Conservation (phyloP, 495 filamentous ascomycete species). For the Podospora anserina region DNA sequence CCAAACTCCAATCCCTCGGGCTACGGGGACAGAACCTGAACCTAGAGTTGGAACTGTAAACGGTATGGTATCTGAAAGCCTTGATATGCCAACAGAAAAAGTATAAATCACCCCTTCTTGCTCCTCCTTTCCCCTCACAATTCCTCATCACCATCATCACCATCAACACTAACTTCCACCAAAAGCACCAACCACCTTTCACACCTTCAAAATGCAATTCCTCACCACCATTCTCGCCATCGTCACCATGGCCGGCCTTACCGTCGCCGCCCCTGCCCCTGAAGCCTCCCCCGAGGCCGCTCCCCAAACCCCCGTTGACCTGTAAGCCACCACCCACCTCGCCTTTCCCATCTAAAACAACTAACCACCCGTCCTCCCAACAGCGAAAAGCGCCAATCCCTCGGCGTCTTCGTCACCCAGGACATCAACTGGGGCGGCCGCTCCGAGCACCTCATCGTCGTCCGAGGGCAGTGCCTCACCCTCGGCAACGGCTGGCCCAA, state of each 20-base stretch:
- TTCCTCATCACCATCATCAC: neutral
- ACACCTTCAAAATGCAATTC: constrained; percentile 1
- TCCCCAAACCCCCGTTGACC: neutral
- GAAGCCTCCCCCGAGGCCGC: neutral
- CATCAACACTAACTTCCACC: neutral
- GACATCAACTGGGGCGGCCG: neutral
- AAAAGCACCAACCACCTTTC: neutral
- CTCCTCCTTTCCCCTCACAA: neutral
- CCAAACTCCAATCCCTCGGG: too few relatives aligned
- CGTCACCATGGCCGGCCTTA: neutral
- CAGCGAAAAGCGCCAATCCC: neutral
- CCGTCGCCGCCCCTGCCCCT: neutral
- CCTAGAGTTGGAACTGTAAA: too few relatives aligned
- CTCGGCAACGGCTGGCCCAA: constrained; percentile 4
- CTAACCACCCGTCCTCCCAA: neutral
- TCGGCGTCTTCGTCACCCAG: neutral
- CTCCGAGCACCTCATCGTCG: neutral
- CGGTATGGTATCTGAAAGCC: too few relatives aligned
- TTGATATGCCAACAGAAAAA: too few relatives aligned
- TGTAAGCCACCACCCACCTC: neutral
- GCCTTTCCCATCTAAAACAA: neutral
- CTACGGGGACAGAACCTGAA: too few relatives aligned
- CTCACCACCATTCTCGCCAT: constrained; percentile 1
- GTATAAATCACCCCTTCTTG: too few relatives aligned
- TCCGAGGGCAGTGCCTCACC: neutral